Evolutionary conservation across 345 rosid species (phyloP).

Genomic region (Linum usitatissimum): DNA sequence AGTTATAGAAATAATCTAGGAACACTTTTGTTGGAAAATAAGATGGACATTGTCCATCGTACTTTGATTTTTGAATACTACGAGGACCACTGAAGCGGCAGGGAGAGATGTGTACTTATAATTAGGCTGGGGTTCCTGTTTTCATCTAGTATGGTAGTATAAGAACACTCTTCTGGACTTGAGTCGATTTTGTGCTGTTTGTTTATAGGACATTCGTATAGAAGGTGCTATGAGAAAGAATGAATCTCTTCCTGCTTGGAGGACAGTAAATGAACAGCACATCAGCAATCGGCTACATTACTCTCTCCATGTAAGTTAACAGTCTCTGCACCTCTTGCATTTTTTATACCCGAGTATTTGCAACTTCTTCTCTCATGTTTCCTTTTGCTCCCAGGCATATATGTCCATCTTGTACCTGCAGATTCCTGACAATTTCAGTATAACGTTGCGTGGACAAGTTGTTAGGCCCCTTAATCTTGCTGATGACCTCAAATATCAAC

Average conservation of each 20-base stretch:
- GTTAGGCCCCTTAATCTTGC: conserved; percentile 81
- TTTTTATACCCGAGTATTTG: background rate
- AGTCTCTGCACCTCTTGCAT: background rate
- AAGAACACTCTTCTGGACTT: conserved; percentile 11
- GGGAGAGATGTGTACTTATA: too few relatives aligned
- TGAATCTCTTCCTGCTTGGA: conserved; percentile 30
- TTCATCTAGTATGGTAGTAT: conserved; percentile 1
- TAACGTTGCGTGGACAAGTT: conserved; percentile 56
- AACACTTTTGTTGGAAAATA: too few relatives aligned
- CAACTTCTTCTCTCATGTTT: conserved; percentile 5
- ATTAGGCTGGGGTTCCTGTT: too few relatives aligned
- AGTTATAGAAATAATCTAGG: too few relatives aligned
- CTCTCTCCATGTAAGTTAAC: conserved; percentile 70
- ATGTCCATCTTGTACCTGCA: conserved; percentile 77
- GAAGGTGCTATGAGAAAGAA: conserved; percentile 45
- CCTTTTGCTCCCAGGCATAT: conserved; percentile 40
- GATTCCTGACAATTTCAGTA: conserved; percentile 57
- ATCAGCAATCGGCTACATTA: conserved; percentile 47
- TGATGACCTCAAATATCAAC: conserved; percentile 65
- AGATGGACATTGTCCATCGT: conserved; percentile 2
- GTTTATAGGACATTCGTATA: conserved; percentile 64
- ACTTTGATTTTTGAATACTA: conserved; percentile 10
- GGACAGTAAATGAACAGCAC: conserved; percentile 48
- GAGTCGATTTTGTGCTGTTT: conserved; percentile 8
- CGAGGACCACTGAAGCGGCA: too few relatives aligned